phyloP scores from a whole-genome alignment of 805 yeast genomes.

The Teunomyces tritomae region DNA sequence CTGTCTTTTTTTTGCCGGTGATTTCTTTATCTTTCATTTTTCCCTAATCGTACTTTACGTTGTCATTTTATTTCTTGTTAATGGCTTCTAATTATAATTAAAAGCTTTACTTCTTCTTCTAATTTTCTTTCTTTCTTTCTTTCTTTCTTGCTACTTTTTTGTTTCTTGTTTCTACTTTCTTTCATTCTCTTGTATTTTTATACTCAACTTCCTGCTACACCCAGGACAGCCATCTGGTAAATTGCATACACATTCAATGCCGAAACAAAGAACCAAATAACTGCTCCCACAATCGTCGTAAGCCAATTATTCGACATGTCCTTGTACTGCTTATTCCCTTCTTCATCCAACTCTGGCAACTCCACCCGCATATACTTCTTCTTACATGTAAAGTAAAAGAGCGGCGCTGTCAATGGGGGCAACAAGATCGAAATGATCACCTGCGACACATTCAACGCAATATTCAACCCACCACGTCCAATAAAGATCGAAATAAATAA shows the following conservation, averaged over 20 bases:
- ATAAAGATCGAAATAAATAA: conserved; percentile 65
- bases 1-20: too few species aligned
- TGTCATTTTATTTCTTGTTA: too few species aligned
- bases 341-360: conserved; percentile 16
- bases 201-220: conserved; percentile 16
- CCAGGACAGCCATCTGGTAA: conserved; percentile 39
- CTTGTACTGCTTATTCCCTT: conserved; percentile 27
- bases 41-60: too few species aligned
- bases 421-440: conserved; percentile 77
- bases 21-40: too few species aligned
- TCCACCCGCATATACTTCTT: conserved; percentile 66
- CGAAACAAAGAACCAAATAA: conserved; percentile 70
- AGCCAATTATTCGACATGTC: conserved; percentile 65
- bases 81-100: too few species aligned
- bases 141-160: too few species aligned
- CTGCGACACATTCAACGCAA: conserved; percentile 81
- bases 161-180: too few species aligned
- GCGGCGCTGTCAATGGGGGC: conserved; percentile 83
- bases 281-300: conserved; percentile 48
- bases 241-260: conserved; percentile 68
- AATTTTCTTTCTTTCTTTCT: not conserved
- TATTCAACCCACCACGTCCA: conserved; percentile 69
- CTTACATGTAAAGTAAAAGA: conserved; percentile 75
- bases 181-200: too few species aligned
- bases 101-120: too few species aligned